Conservation (phyloP, 2,329 filamentous ascomycete genomes). For the Paecilomyces sp. region DNA sequence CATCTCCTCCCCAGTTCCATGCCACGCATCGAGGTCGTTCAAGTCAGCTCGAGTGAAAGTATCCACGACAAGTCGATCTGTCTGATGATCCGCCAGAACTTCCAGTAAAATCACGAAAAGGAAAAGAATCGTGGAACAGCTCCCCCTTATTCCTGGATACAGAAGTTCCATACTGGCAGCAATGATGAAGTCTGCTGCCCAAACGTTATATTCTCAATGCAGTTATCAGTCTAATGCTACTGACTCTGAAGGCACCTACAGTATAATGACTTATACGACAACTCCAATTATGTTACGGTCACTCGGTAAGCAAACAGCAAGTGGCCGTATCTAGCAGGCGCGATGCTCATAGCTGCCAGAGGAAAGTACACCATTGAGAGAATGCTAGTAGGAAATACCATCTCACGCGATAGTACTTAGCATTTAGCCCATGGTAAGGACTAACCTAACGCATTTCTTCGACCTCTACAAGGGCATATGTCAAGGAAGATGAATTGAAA, state of each 20-base stretch:
- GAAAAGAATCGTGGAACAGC: background rate
- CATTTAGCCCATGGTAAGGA: no score
- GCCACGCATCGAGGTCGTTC: conserved; percentile 59
- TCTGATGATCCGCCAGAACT: background rate
- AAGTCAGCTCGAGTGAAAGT: conserved; percentile 46
- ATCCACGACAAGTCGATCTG: conserved; percentile 47
- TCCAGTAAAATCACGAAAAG: background rate
- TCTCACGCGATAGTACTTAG: no score
- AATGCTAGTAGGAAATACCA: background rate
- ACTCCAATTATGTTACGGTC: no score
- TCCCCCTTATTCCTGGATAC: background rate
- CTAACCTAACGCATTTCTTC: no score
- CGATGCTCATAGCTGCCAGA: background rate
- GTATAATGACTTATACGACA: no score
- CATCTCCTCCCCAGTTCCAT: conserved; percentile 58
- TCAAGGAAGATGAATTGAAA: background rate
- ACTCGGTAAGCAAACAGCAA: no score
- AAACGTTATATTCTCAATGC: background rate
- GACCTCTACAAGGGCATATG: background rate
- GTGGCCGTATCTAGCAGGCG: background rate
- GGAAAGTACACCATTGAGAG: background rate
- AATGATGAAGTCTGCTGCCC: background rate
- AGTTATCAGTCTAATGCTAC: background rate
- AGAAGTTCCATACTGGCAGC: background rate
- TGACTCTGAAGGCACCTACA: background rate